Percentiles rank a stretch among this genome's conserved stretches.
Evolutionary conservation across 768 basidiomycete species (phyloP).

Genomic region (Trametes cinnabarina): DNA sequence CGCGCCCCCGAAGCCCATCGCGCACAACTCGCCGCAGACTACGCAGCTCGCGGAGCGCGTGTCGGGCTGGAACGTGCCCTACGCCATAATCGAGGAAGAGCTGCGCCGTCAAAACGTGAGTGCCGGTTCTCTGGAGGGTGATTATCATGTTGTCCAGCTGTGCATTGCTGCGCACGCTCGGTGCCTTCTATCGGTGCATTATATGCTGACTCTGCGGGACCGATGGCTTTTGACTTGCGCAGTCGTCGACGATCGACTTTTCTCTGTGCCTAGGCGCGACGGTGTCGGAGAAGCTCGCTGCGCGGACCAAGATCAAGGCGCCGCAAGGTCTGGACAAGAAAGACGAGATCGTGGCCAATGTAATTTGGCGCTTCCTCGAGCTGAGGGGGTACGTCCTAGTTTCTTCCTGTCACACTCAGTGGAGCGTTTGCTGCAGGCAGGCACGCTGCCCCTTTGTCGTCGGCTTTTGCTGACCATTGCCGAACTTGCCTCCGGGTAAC

Average conservation of each 20-base stretch:
- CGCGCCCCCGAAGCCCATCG: conserved; percentile 48
- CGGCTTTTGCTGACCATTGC: not conserved
- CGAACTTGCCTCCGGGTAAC: not conserved
- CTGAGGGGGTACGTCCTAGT: conserved; percentile 74
- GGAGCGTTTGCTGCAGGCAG: not conserved
- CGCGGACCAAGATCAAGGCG: conserved; percentile 74
- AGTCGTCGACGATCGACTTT: conserved; percentile 99
- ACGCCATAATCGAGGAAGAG: conserved; percentile 87
- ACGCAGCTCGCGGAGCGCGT: conserved; percentile 87
- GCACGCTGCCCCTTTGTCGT: no score
- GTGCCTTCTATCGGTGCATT: conserved; percentile 24
- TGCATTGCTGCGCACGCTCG: no score
- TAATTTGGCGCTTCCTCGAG: conserved; percentile 97
- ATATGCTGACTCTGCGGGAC: conserved; percentile 6
- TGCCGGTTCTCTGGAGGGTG: conserved; percentile 14
- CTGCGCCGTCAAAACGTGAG: conserved; percentile 93
- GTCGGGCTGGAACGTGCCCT: conserved; percentile 85
- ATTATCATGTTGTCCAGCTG: not conserved
- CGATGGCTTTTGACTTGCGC: not conserved
- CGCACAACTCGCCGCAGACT: conserved; percentile 77
- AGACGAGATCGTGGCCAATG: conserved; percentile 97
- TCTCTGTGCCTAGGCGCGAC: conserved; percentile 92
- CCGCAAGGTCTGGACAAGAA: conserved; percentile 79
- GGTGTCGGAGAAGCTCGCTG: conserved; percentile 72
- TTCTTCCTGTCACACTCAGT: not conserved